phyloP scores from a whole-genome alignment of 305 asterid genomes.

The Solanum hybrid region DNA sequence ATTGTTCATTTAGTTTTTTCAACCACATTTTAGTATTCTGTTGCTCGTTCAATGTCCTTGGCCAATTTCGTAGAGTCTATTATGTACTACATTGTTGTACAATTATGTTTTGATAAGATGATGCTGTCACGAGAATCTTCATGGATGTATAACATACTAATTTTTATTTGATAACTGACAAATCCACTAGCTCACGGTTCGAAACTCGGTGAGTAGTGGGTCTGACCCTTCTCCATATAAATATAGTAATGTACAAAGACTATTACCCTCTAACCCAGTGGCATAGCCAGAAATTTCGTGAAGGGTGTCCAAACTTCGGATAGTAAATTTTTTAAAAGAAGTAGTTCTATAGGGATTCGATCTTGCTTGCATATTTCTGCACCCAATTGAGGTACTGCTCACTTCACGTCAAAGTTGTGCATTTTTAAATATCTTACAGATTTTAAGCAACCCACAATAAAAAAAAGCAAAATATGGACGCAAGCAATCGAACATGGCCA shows the following conservation, averaged over 20 bases:
- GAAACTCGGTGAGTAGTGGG: neutral
- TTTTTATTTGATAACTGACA: neutral
- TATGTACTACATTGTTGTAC: neutral
- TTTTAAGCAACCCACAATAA: neutral
- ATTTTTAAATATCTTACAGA: neutral
- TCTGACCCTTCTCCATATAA: neutral
- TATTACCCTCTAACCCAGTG: slow-evolving; percentile 17
- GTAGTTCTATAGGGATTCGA: neutral
- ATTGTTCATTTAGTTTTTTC: neutral
- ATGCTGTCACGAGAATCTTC: neutral
- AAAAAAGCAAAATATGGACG: neutral
- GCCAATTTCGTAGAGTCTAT: neutral
- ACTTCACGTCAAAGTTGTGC: neutral
- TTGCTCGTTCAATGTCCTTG: neutral
- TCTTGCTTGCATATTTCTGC: neutral
- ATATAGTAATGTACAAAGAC: neutral
- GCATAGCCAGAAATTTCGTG: neutral
- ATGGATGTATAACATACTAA: neutral
- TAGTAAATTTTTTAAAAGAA: too few relatives aligned
- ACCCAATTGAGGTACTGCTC: neutral
- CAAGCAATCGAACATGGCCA: neutral
- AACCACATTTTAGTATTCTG: neutral
- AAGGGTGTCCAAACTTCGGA: neutral
- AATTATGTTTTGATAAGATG: neutral
- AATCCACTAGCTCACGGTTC: neutral